Percentiles rank a stretch among this genome's conserved stretches.
Conservation (phyloP, 2,329 filamentous ascomycete genomes). For the Neofusicoccum kwambonambiense region DNA sequence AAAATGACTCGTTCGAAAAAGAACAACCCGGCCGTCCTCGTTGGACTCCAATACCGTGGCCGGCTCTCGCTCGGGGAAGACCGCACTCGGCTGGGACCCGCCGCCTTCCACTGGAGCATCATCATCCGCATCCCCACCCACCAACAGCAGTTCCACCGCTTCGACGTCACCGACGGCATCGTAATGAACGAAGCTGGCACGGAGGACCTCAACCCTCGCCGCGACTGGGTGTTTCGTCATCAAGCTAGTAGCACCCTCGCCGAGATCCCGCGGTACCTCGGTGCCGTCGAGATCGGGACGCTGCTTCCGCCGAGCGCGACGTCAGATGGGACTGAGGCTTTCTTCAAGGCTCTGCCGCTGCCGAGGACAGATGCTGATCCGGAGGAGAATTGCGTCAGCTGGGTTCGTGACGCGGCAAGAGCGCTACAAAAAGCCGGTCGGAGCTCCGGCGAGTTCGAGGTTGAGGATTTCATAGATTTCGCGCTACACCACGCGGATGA, state of each 20-base stretch:
- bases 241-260: background rate
- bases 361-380: background rate
- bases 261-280: background rate
- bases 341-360: background rate
- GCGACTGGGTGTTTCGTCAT: background rate
- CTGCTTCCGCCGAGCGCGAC: background rate
- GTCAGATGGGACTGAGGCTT: background rate
- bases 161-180: conserved; percentile 4
- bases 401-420: background rate
- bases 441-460: background rate
- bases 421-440: background rate
- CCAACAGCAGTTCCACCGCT: background rate
- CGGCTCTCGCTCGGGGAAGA: background rate
- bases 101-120: conserved; percentile 5
- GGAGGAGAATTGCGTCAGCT: background rate
- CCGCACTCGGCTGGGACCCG: background rate
- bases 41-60: background rate
- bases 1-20: too few species aligned
- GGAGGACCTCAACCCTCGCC: background rate
- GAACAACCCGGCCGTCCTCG: background rate
- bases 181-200: background rate
- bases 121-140: background rate
- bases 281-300: background rate
- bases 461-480: background rate
- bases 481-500: background rate